Evolutionary conservation across 352 stramenopile genomes (phyloP), one percentile per base, ranked within the genome.

Genomic region (Phytophthora podocarpi): DNA sequence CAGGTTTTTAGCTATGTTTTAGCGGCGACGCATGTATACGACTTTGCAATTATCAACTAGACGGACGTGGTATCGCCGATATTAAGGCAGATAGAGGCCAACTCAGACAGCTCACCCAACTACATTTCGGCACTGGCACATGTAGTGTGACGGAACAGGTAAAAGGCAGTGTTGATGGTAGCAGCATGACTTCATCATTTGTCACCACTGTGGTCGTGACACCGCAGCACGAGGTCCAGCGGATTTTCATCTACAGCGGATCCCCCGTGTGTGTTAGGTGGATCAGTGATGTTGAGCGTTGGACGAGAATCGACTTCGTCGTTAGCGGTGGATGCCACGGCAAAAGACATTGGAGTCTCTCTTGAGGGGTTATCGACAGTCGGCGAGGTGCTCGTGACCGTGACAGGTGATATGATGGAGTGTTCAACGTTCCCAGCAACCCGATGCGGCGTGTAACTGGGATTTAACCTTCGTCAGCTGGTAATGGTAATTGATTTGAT

Each of bases 361-460:
- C 69, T 96, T 0, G 84, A 96, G 46, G 77, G 80, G 1, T 59
- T 96, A 2, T 88, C 83, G 0, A 86, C 83, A 0, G 58, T 95
- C 13, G 64, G 60, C 2, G 61, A 82, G 4, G 79, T 93, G 0
- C 30, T 50, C 2, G 84, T 96, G 12, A 73, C 57, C 6, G 72
- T 71, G 4, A 56, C 68, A 18, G 45, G 26, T 2, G 60, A 64
- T 0, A 24, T 84, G 0, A 49, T 61, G 15, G 43, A 67, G n/a
- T 72, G 62, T 0, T 42, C 47, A 12, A 48, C 56, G 2, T 61
- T 84, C 8, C 61, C 79, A 9, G 72, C 59, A 5, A 70, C 80
- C 24, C 70, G 77, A 3, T 89, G 91, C 46, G 86, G 86, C 0
- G 55, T 83, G 8, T 79, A 82, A n/a, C 36, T 95, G 86, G 86